Conservation (phyloP, 176 grass and related monocot species). For the Olyra latifolia region DNA sequence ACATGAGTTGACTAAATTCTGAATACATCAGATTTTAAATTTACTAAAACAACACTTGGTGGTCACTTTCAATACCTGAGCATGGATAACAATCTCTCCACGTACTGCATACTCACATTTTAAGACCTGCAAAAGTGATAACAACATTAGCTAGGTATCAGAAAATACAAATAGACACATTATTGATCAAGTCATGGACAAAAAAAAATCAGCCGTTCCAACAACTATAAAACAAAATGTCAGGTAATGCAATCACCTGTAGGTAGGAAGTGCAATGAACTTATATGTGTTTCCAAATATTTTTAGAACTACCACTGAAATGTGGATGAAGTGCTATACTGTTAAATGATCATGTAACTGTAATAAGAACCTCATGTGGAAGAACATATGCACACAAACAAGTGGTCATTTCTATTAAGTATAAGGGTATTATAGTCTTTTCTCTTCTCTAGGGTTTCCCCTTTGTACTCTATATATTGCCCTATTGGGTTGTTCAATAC, state of each 20-base stretch:
- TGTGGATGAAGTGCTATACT: background rate
- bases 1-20: slow-evolving; percentile 5
- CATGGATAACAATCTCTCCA: slow-evolving; percentile 87
- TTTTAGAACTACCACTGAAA: background rate
- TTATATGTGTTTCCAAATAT: background rate
- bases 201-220: background rate
- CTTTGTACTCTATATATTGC: too few relatives aligned
- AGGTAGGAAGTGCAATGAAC: background rate
- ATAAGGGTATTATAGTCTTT: too few relatives aligned
- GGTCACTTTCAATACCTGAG: slow-evolving; percentile 64
- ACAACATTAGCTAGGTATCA: slow-evolving; percentile 25
- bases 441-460: too few relatives aligned
- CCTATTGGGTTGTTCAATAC: too few relatives aligned
- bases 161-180: background rate
- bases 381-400: background rate
- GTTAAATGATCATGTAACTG: background rate
- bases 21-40: slow-evolving; percentile 23
- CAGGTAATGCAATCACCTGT: background rate
- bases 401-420: too few relatives aligned
- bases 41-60: slow-evolving; percentile 10
- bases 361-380: slow-evolving; percentile 10
- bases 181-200: background rate
- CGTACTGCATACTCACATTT: slow-evolving; percentile 96
- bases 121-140: slow-evolving; percentile 58
- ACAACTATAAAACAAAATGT: slow-evolving; percentile 4